phyloP scores from a whole-genome alignment of 805 yeast species.

The Metschnikowia arizonensis region DNA sequence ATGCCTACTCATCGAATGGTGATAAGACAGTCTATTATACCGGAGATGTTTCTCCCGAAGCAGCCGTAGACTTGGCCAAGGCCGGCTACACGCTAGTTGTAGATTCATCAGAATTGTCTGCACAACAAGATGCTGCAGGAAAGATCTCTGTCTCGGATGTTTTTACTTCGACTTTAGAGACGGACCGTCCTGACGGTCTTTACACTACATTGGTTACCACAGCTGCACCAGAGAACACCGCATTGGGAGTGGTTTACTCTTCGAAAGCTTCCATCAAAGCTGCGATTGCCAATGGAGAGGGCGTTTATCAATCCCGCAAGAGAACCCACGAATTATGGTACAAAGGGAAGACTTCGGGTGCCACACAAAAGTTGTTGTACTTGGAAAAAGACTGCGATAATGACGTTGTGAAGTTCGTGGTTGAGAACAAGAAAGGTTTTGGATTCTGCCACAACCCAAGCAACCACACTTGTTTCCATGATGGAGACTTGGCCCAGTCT shows the following conservation, averaged over 20 bases:
- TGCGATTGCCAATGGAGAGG: conserved; percentile 75
- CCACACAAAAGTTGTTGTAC: conserved; percentile 70
- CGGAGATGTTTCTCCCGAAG: conserved; percentile 18
- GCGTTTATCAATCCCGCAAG: conserved; percentile 91
- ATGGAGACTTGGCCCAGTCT: conserved; percentile 29
- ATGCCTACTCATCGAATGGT: conserved; percentile 22
- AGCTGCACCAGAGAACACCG: conserved; percentile 49
- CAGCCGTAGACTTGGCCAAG: conserved; percentile 26
- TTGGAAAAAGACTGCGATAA: conserved; percentile 86
- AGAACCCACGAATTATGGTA: conserved; percentile 81
- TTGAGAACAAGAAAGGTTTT: conserved; percentile 68
- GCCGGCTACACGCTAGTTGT: conserved; percentile 37
- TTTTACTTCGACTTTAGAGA: conserved; percentile 50
- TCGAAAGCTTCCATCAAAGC: conserved; percentile 75
- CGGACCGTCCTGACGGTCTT: conserved; percentile 85
- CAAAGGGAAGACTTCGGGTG: conserved; percentile 96
- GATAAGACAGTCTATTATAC: conserved; percentile 29
- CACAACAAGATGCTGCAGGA: conserved; percentile 19
- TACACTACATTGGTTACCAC: conserved; percentile 80
- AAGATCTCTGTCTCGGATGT: conserved; percentile 40
- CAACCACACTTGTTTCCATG: conserved; percentile 66
- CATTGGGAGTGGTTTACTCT: conserved; percentile 87
- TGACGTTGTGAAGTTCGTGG: conserved; percentile 84
- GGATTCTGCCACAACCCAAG: conserved; percentile 92
- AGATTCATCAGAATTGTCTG: conserved; percentile 25